Conservation (phyloP, 2,329 filamentous ascomycete genomes). For the Podosphaera xanthii region DNA sequence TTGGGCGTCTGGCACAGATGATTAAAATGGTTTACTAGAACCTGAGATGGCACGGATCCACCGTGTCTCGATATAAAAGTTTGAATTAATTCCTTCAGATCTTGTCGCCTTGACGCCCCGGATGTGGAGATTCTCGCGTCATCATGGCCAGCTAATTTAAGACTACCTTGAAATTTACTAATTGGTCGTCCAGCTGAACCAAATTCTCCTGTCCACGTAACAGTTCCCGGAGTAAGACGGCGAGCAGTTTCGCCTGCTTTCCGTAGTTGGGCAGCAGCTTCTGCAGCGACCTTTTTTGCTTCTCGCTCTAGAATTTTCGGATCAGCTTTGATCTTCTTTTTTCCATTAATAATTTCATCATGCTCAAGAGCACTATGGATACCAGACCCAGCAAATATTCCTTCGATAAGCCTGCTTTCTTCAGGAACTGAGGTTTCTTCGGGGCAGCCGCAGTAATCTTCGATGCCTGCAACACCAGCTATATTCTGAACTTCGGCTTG, state of each 20-base stretch:
- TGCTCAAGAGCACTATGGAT: constrained; percentile 88
- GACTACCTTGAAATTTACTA: constrained; percentile 29
- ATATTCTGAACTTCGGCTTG: constrained; percentile 27
- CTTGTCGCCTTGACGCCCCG: constrained; percentile 24
- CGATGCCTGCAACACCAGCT: constrained; percentile 37
- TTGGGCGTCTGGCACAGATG: constrained; percentile 46
- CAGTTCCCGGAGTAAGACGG: constrained; percentile 54
- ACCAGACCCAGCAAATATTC: constrained; percentile 66
- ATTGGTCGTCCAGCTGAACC: constrained; percentile 52
- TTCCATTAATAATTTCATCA: constrained; percentile 69
- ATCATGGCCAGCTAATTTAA: constrained; percentile 19
- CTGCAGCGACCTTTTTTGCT: constrained; percentile 54
- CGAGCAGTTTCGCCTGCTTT: constrained; percentile 51
- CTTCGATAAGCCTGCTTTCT: constrained; percentile 64
- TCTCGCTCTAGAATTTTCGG: constrained; percentile 59
- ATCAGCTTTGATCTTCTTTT: constrained; percentile 48
- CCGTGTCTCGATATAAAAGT: constrained; percentile 59
- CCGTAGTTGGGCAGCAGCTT: constrained; percentile 55
- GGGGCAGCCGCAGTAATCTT: constrained; percentile 33
- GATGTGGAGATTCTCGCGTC: not conserved
- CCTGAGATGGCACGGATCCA: constrained; percentile 58
- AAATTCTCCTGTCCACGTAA: constrained; percentile 80
- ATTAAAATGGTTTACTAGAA: constrained; percentile 79
- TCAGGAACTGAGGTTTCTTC: constrained; percentile 26
- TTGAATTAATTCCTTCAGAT: constrained; percentile 51